A percentile compares a stretch with the other conserved stretches of the same genome.
Evolutionary conservation across 306 rosid genomes (phyloP).

Genomic region (Gastrolobium bilobum): DNA sequence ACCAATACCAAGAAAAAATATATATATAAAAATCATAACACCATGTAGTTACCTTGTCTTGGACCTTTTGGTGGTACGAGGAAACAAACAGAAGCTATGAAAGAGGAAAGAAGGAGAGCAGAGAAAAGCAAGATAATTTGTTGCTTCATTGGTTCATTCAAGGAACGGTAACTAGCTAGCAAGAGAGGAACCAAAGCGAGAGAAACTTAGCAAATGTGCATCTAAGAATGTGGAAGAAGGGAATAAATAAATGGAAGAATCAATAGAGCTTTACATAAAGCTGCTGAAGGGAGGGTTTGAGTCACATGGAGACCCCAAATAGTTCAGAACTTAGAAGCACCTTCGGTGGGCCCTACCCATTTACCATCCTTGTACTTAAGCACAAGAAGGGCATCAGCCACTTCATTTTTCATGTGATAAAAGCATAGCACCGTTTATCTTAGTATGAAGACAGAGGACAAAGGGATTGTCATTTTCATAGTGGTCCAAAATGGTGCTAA

Average conservation of each 20-base stretch:
- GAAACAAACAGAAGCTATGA: slow-evolving; percentile 50
- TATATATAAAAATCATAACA: background rate
- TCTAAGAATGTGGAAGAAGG: slow-evolving; percentile 37
- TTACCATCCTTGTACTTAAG: slow-evolving; percentile 32
- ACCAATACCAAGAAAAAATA: background rate
- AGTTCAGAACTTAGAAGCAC: slow-evolving; percentile 37
- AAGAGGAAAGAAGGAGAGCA: slow-evolving; percentile 53
- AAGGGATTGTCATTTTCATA: slow-evolving; percentile 47
- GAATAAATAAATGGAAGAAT: slow-evolving; percentile 26
- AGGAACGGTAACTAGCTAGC: background rate
- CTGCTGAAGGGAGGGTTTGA: slow-evolving; percentile 22
- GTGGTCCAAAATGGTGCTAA: slow-evolving; percentile 46
- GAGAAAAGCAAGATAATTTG: slow-evolving; percentile 55
- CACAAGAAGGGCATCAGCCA: slow-evolving; percentile 13
- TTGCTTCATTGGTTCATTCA: slow-evolving; percentile 45
- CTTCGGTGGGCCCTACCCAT: slow-evolving; percentile 29
- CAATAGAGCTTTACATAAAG: slow-evolving; percentile 25
- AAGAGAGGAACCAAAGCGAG: slow-evolving; percentile 35
- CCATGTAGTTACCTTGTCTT: slow-evolving; percentile 52
- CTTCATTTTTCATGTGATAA: slow-evolving; percentile 46
- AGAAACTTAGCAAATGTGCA: slow-evolving; percentile 7
- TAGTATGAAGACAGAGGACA: slow-evolving; percentile 27
- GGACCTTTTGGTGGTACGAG: slow-evolving; percentile 40
- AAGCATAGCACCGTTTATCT: slow-evolving; percentile 30
- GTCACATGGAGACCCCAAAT: slow-evolving; percentile 50